Evolutionary conservation across 2,329 filamentous ascomycete species (phyloP), one percentile per base, ranked within the genome.

Genomic region (Diaporthe australafricana): DNA sequence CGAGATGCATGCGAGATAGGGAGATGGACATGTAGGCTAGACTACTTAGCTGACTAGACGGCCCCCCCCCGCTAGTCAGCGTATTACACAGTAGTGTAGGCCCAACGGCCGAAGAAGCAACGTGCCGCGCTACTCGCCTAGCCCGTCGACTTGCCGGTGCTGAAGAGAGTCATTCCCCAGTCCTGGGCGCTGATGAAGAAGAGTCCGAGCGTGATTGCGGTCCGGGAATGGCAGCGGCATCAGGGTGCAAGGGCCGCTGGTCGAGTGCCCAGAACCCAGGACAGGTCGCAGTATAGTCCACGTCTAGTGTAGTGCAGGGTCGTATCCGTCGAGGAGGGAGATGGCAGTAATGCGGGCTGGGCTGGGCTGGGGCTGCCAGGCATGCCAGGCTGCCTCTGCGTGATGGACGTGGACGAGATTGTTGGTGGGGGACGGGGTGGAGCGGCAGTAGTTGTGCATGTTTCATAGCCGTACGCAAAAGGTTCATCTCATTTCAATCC

Each of bases 401-500:
- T 55, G 50, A 53, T 30, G 27, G 27, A 14, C 27, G 11, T 32
- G 52, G 30, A 22, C 16, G 57, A 63, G 57, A 63, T 48, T 63
- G 57, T 17, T 8, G 27, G 42, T 48, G 30, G 60, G 30, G 30
- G 16, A 22, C 20, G 25, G 25, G 17, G 60, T 50, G 60, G 60
- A 65, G 14, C 25, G 42, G 60, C 60, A 50, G 38, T 40, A 40
- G 42, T 65, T 35, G 60, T 65, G 45, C 60, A 65, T 65, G 60
- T 65, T 65, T 65, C 60, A 65, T 48, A 30, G 42, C 42, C 17
- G 45, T 25, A 65, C 30, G 60, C 60, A 65, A 65, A 63, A 65
- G 42, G 60, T 65, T 65, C 60, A 27, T 65, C 60, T 65, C 60
- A 65, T 65, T 65, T 65, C 60, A n/a, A 65, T 45, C 60, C 60